Percentiles rank a stretch among this genome's conserved stretches.
These are phyloP conservation scores for Saccharomycopsis hybrid DNA, from an alignment of 1,139 yeast genomes.

Conservation along the genomic window DNA sequence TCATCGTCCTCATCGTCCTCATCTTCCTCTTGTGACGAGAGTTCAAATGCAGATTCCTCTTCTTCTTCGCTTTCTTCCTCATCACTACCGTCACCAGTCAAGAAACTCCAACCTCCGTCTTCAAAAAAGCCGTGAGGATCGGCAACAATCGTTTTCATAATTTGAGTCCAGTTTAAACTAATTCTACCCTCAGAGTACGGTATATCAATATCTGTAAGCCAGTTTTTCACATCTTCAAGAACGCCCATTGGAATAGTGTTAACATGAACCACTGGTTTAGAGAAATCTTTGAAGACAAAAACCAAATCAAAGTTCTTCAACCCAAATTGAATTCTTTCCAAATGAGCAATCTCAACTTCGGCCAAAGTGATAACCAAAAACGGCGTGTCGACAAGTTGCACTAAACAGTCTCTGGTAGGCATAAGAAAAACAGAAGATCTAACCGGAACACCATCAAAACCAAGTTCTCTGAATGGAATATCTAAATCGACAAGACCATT, in stretches of 20 bases:
- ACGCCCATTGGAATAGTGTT: slow-evolving; percentile 93
- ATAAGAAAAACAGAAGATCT: slow-evolving; percentile 91
- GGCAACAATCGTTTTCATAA: slow-evolving; percentile 87
- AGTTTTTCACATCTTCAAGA: slow-evolving; percentile 86
- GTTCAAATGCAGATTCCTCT: slow-evolving; percentile 55
- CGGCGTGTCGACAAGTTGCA: slow-evolving; percentile 92
- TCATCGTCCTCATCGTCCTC: slow-evolving; percentile 49
- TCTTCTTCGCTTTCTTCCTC: slow-evolving; percentile 40
- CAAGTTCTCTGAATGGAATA: slow-evolving; percentile 91
- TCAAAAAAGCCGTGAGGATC: slow-evolving; percentile 93
- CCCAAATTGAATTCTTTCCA: slow-evolving; percentile 97
- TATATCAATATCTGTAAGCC: slow-evolving; percentile 94
- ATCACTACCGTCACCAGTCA: slow-evolving; percentile 73
- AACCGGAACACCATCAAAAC: slow-evolving; percentile 96
- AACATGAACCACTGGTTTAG: slow-evolving; percentile 81
- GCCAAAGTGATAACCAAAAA: slow-evolving; percentile 84
- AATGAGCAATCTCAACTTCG: slow-evolving; percentile 90
- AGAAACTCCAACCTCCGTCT: slow-evolving; percentile 95
- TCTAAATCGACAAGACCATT: slow-evolving; percentile 80
- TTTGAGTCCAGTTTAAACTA: slow-evolving; percentile 91
- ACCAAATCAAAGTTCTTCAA: slow-evolving; percentile 93
- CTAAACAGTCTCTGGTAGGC: slow-evolving; percentile 95
- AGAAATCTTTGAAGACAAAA: slow-evolving; percentile 87
- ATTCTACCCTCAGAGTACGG: slow-evolving; percentile 93
- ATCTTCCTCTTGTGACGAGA: slow-evolving; percentile 64